Conservation (phyloP, 148 eudicot genomes). For the Selenicereus undatus region DNA sequence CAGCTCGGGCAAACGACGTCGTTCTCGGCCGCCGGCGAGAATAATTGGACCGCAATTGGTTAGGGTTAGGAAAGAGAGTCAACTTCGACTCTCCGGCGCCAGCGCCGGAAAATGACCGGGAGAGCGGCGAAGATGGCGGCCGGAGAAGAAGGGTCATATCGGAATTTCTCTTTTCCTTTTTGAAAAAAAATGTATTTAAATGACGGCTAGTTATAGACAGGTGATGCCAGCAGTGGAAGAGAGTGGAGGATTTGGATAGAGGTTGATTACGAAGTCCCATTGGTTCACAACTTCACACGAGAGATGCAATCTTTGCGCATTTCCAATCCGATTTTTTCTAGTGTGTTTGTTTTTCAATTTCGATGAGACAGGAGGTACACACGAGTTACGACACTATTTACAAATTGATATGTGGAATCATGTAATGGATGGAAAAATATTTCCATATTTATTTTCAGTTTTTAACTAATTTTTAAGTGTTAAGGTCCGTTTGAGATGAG, state of each 20-base stretch:
- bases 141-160: slow-evolving; percentile 25
- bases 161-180: background rate
- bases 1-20: slow-evolving; percentile 16
- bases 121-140: slow-evolving; percentile 11
- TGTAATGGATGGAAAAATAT: too few species aligned
- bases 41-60: background rate
- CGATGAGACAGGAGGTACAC: too few species aligned
- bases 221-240: too few species aligned
- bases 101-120: slow-evolving; percentile 3
- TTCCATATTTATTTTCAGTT: too few species aligned
- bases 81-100: background rate
- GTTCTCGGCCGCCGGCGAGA: slow-evolving; percentile 2
- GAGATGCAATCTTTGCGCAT: background rate
- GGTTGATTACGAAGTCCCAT: background rate
- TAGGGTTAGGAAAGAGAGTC: slow-evolving; percentile 5
- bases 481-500: too few species aligned
- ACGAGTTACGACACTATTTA: too few species aligned
- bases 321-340: background rate
- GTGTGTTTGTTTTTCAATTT: too few species aligned
- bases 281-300: background rate
- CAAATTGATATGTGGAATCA: too few species aligned
- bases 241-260: background rate
- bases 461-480: too few species aligned
- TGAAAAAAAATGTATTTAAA: background rate
- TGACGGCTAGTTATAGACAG: too few species aligned